Evolutionary conservation across 164 flowering plant genomes (phyloP).

Genomic region (Pachysandra terminalis): DNA sequence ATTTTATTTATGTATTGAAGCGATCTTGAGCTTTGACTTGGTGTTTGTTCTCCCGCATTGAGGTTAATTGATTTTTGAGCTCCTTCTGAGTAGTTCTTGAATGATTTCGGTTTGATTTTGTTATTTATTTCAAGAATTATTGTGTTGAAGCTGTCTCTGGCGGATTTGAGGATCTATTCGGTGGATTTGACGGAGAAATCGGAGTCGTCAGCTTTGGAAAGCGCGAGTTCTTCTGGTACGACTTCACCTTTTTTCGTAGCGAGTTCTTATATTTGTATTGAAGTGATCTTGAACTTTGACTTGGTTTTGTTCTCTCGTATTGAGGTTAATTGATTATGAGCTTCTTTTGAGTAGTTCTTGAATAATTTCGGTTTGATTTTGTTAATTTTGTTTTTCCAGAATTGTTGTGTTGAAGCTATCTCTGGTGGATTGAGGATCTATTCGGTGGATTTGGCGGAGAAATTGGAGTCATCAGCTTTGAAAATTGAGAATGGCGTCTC

Average conservation of each 20-base stretch:
- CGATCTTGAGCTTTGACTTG: neutral
- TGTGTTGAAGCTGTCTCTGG: neutral
- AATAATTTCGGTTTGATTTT: neutral
- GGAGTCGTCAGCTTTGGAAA: neutral
- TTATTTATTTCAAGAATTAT: neutral
- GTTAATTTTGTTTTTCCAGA: neutral
- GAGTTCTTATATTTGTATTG: too few species aligned
- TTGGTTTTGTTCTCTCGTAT: neutral
- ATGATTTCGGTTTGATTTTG: too few species aligned
- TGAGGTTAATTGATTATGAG: too few species aligned
- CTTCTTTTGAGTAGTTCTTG: too few species aligned
- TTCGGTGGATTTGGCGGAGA: slow-evolving; percentile 7
- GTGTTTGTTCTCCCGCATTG: neutral
- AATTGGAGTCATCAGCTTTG: neutral
- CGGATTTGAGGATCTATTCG: neutral
- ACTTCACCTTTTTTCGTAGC: too few species aligned
- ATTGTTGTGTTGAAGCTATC: neutral
- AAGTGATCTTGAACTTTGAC: too few species aligned
- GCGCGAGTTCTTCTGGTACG: too few species aligned
- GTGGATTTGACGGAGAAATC: slow-evolving; percentile 9
- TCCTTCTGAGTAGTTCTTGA: too few species aligned
- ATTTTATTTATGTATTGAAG: neutral
- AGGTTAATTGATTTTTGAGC: neutral
- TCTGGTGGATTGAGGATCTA: neutral
- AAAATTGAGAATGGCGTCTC: slow-evolving; percentile 46